A percentile compares a stretch with the other conserved stretches of the same genome.
Evolutionary conservation across 2,329 filamentous ascomycete genomes (phyloP).

Genomic region (Colletotrichum chlorophyti): DNA sequence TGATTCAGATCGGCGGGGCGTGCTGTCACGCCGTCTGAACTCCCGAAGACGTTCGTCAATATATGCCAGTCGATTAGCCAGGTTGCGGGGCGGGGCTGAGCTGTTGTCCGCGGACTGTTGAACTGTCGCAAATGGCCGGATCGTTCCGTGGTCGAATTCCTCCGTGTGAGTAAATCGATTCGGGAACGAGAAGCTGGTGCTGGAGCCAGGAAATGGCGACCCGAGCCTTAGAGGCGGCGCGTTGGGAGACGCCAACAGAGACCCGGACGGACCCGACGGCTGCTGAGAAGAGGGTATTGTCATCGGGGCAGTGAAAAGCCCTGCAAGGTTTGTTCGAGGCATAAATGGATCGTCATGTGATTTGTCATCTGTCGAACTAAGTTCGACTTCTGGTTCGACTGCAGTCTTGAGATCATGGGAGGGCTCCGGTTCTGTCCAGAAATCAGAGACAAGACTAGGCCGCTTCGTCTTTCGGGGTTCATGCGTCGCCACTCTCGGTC

Average conservation of each 20-base stretch:
- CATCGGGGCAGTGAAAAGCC: slow-evolving; percentile 41
- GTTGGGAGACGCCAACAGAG: slow-evolving; percentile 35
- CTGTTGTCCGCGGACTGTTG: slow-evolving; percentile 51
- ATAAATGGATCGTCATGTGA: slow-evolving; percentile 46
- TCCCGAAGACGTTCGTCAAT: slow-evolving; percentile 65
- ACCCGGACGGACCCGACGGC: background rate
- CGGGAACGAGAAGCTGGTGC: slow-evolving; percentile 65
- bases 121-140: slow-evolving; percentile 63
- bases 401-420: slow-evolving; percentile 32
- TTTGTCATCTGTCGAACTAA: slow-evolving; percentile 42
- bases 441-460: slow-evolving; percentile 60
- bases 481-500: slow-evolving; percentile 51
- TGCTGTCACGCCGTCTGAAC: slow-evolving; percentile 52
- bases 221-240: slow-evolving; percentile 58
- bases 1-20: slow-evolving; percentile 55
- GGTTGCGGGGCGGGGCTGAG: slow-evolving; percentile 46
- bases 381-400: slow-evolving; percentile 35
- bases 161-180: slow-evolving; percentile 58
- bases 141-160: slow-evolving; percentile 50
- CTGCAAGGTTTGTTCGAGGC: slow-evolving; percentile 49
- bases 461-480: slow-evolving; percentile 58
- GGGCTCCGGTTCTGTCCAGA: slow-evolving; percentile 56
- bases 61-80: slow-evolving; percentile 61
- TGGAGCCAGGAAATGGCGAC: slow-evolving; percentile 62
- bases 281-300: slow-evolving; percentile 9